phyloP scores from a whole-genome alignment of 2,329 filamentous ascomycete genomes.

The Scleromitrula shiraiana region DNA sequence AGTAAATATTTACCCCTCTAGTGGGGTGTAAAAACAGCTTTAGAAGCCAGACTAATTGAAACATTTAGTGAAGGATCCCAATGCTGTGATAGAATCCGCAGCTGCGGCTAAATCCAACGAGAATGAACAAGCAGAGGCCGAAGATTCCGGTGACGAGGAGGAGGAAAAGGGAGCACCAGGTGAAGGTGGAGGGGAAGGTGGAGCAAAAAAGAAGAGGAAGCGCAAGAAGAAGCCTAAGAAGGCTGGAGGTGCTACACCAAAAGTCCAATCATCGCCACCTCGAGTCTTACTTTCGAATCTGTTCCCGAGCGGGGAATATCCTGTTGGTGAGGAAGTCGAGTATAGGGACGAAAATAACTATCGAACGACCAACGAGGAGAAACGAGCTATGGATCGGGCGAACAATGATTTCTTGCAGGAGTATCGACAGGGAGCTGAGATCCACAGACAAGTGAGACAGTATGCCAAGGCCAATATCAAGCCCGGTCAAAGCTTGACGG shows the following conservation, averaged over 20 bases:
- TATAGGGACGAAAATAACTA: slow-evolving; percentile 71
- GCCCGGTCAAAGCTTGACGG: slow-evolving; percentile 70
- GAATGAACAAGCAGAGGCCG: slow-evolving; percentile 25
- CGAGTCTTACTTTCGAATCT: slow-evolving; percentile 65
- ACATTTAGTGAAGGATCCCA: slow-evolving; percentile 26
- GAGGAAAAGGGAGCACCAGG: slow-evolving; percentile 34
- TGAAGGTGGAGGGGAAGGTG: slow-evolving; percentile 33
- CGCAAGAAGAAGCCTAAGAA: slow-evolving; percentile 69
- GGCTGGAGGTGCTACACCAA: slow-evolving; percentile 54
- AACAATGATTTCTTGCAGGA: slow-evolving; percentile 72
- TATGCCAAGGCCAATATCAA: slow-evolving; percentile 75
- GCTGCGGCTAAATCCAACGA: slow-evolving; percentile 22
- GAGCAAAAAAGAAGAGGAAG: slow-evolving; percentile 57
- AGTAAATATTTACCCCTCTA: slow-evolving; percentile 1
- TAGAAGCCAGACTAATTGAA: slow-evolving; percentile 30
- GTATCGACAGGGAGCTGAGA: slow-evolving; percentile 77
- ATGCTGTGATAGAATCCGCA: slow-evolving; percentile 24
- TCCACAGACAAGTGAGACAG: slow-evolving; percentile 80
- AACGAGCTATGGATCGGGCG: slow-evolving; percentile 72
- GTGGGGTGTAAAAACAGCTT: background rate
- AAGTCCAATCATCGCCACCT: slow-evolving; percentile 69
- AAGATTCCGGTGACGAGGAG: slow-evolving; percentile 47
- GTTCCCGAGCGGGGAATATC: slow-evolving; percentile 65
- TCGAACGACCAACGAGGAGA: slow-evolving; percentile 77
- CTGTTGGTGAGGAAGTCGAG: slow-evolving; percentile 69